Base-by-base conservation (phyloP, 192 early-diverging fungal genomes). In the Geranomyces michiganensis region DNA sequence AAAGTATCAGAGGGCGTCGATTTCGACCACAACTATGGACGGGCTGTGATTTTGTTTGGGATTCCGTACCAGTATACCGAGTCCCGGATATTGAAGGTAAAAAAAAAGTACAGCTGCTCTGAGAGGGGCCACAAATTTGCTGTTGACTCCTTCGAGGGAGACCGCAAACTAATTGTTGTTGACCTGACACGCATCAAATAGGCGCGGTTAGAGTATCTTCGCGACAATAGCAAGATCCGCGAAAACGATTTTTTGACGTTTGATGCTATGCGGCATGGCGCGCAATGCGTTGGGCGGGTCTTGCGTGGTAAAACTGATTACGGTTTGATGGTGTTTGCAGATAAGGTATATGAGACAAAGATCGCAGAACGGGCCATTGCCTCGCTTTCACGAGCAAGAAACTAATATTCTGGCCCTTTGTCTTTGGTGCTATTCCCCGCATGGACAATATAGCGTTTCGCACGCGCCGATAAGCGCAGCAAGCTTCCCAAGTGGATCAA, bases 31-130 rank as follows among this genome's bases (percentile, higher is more conserved):
- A 92, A 99, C 74, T 99, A 98, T 78, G 98, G 98, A 24, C 90
- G 98, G 19, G 96, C 98, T 30, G 98, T 99, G 64, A 88, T 99
- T 67, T 90, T 99, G 87, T 99, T 99, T 88, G 98, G 98, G 15
- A 96, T 99, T 59, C 98, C 98, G 5, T 99, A 98, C 77, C 98
- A 99, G 84, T 99, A 99, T 78, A 99, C 96, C 0, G 96, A 97
- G 76, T 92, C 89, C 56, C 78, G 96, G 24, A 96, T 97, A 47
- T 76, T 99, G 55, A 97, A 96, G 78, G 88, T 88, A 60, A 49
- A 36, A 24, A 19, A 47, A 47, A 47, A 47, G 46, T 19, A 47
- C 12, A 10, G 46, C 10, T 10, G 46, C 46, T 47, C 46, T 47
- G 19, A 47, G 46, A 10, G 10, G 19, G 19, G 46, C 46, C 10